Evolutionary conservation across 192 early-diverging fungal genomes (phyloP).

Genomic region (Rhizoclosmatium sp.): DNA sequence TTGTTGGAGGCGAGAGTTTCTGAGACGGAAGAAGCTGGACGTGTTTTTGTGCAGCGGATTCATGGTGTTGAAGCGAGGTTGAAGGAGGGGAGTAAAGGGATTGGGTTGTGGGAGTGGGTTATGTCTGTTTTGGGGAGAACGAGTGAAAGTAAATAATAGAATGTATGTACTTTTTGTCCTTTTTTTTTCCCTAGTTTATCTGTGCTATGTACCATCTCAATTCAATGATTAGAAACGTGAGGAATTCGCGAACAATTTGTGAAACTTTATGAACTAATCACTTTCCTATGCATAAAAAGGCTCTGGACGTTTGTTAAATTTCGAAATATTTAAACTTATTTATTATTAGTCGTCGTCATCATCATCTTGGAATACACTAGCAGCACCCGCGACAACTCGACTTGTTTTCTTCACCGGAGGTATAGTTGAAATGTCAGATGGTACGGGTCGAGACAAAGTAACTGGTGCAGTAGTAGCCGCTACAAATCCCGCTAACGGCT

Average conservation of each 20-base stretch:
- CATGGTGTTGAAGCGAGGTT: slow-evolving; percentile 4
- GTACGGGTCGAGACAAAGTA: not conserved
- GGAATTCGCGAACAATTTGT: no score
- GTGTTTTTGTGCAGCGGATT: slow-evolving; percentile 12
- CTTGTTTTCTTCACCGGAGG: slow-evolving; percentile 8
- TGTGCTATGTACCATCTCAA: no score
- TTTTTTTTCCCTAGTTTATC: no score
- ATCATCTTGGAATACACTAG: slow-evolving; percentile 26
- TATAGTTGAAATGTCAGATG: not conserved
- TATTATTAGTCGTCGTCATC: slow-evolving; percentile 15
- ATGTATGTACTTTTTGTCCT: not conserved
- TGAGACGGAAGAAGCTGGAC: slow-evolving; percentile 18
- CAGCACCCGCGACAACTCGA: slow-evolving; percentile 28
- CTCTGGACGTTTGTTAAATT: no score
- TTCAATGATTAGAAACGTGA: no score
- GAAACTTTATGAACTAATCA: no score
- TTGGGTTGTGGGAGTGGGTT: slow-evolving; percentile 68
- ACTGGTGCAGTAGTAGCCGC: not conserved
- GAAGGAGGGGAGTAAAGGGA: slow-evolving; percentile 20
- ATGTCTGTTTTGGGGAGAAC: slow-evolving; percentile 34
- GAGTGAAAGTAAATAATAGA: not conserved
- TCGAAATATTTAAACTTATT: not conserved
- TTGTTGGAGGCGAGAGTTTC: slow-evolving; percentile 24
- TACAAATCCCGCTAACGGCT: not conserved
- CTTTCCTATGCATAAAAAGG: no score